Conservation (phyloP, 129 eudicot species). For the Apium graveolens region DNA sequence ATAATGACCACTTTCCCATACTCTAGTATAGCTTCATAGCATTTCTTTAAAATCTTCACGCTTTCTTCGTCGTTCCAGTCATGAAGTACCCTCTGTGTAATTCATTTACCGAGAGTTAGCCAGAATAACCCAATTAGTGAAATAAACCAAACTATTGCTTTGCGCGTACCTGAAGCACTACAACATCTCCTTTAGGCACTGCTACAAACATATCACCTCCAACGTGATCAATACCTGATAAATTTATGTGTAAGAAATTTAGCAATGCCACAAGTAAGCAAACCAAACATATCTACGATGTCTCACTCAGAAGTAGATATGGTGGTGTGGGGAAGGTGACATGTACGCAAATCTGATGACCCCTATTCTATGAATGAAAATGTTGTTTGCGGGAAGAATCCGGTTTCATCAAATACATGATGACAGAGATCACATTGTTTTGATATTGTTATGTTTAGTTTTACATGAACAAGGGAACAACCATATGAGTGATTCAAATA, state of each 20-base stretch:
- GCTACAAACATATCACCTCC: conserved; percentile 12
- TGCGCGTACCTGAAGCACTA: background rate
- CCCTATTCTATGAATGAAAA: too few species aligned
- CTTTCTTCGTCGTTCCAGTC: conserved; percentile 7
- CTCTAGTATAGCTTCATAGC: background rate
- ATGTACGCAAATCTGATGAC: too few species aligned
- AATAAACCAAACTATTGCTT: background rate
- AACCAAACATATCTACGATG: background rate
- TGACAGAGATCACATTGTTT: too few species aligned
- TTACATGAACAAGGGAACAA: too few species aligned
- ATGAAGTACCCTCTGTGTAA: conserved; percentile 6
- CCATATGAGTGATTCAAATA: too few species aligned
- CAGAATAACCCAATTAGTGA: too few species aligned
- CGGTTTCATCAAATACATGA: too few species aligned
- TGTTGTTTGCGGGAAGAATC: too few species aligned
- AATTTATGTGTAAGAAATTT: background rate
- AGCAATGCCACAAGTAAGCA: background rate
- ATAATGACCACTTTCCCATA: background rate
- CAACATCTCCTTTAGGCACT: conserved; percentile 1
- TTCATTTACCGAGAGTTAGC: background rate
- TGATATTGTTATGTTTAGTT: too few species aligned
- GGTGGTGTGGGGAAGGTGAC: background rate
- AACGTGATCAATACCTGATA: background rate
- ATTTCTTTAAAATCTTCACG: background rate
- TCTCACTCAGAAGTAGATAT: background rate